phyloP scores from a whole-genome alignment of 2,329 filamentous ascomycete genomes.

The Pseudocercospora eumusae region DNA sequence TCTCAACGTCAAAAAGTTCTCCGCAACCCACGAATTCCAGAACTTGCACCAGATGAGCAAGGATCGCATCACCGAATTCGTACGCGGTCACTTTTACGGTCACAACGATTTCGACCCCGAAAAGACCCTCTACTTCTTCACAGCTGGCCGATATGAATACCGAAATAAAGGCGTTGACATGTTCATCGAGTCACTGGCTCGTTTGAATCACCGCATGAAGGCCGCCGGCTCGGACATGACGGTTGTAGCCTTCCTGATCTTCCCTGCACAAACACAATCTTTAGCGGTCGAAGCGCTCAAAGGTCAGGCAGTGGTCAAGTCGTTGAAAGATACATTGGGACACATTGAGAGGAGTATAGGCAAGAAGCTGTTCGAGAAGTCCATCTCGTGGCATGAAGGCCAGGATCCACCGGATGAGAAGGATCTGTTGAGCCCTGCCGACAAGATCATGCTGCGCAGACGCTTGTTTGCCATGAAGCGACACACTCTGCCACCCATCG shows the following conservation, averaged over 20 bases:
- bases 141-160: slow-evolving; percentile 94
- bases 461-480: slow-evolving; percentile 97
- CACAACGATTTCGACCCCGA: slow-evolving; percentile 97
- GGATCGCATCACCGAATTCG: slow-evolving; percentile 97
- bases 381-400: slow-evolving; percentile 92
- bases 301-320: slow-evolving; percentile 96
- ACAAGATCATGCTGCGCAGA: slow-evolving; percentile 87
- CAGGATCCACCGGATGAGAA: slow-evolving; percentile 93
- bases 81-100: slow-evolving; percentile 96
- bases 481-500: slow-evolving; percentile 84
- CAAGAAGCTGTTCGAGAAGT: slow-evolving; percentile 90
- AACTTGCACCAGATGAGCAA: slow-evolving; percentile 96
- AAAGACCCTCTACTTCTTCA: slow-evolving; percentile 97
- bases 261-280: slow-evolving; percentile 95
- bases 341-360: slow-evolving; percentile 92
- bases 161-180: slow-evolving; percentile 98
- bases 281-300: slow-evolving; percentile 94
- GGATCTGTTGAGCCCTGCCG: slow-evolving; percentile 87
- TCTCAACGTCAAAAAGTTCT: slow-evolving; percentile 97
- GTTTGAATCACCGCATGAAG: slow-evolving; percentile 93
- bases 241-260: slow-evolving; percentile 96
- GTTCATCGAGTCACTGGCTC: slow-evolving; percentile 96
- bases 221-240: slow-evolving; percentile 81
- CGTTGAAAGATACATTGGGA: slow-evolving; percentile 86
- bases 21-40: slow-evolving; percentile 97